Base-by-base conservation (phyloP, 2,329 filamentous ascomycete genomes). In the Penicillium sp. region DNA sequence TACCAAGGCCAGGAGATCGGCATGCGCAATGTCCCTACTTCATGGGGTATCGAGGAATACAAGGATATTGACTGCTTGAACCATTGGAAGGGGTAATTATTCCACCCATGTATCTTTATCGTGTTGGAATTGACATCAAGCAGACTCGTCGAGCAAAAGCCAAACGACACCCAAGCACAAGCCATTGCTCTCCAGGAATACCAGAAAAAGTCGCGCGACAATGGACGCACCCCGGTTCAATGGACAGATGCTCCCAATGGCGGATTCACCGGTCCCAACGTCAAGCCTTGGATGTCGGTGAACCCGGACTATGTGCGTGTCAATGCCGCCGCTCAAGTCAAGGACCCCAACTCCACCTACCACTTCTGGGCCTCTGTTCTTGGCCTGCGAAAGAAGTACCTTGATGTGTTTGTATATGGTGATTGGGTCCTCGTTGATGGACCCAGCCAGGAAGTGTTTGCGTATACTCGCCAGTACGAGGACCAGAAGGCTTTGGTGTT, bases 1-100 rank as follows among this genome's bases (percentile, higher is more conserved):
- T 84, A 82, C 54, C 80, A 84, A 56, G 80, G 80, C 9, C 78
- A 84, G 55, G 80, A 84, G 60, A 68, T 84, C 22, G 80, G 78
- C 12, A 82, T 82, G 75, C 67, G 72, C 22, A 83, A 83, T 50
- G 69, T 81, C 13, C 79, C 80, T 2, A 60, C 62, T 7, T 67
- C 71, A 3, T 83, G 81, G 77, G 63, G 64, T 1, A 76, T 83
- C 35, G 58, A 76, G 3, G 76, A 83, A 48, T 88, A 85, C 63
- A 77, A 80, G 56, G 83, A 87, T 45, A 70, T 86, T 16, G 76
- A 79, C 38, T 71, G 71, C 12, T 61, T 72, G 23, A 79, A 79
- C 47, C 77, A 75, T 53, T 79, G 71, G 71, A 68, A 68, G 33
- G 52, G 59, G 60, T 66, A 53, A 31, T 26, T 37, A n/a, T n/a